These are phyloP conservation scores for Amanita rimosa DNA, from an alignment of 768 basidiomycete genomes.

Conservation along the genomic window DNA sequence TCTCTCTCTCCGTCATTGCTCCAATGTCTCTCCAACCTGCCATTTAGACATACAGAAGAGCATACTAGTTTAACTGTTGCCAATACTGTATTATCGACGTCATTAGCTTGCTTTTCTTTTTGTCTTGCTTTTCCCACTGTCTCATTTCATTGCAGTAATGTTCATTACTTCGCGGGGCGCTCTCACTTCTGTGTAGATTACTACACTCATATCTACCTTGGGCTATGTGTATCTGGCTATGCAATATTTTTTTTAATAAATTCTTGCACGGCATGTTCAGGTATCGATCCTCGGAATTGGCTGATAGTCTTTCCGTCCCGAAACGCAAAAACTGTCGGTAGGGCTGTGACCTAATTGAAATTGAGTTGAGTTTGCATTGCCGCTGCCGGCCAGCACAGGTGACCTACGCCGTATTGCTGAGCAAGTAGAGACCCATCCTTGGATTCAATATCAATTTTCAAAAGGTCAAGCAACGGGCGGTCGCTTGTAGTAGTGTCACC, in stretches of 20 bases:
- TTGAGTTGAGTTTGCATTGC: background rate
- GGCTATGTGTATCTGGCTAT: background rate
- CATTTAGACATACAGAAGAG: background rate
- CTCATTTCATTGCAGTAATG: conserved; percentile 3
- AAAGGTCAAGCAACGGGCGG: conserved; percentile 51
- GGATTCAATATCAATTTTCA: conserved; percentile 55
- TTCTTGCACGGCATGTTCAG: conserved; percentile 28
- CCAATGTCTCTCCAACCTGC: background rate
- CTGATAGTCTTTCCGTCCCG: conserved; percentile 45
- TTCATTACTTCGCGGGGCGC: no score
- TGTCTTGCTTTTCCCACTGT: background rate
- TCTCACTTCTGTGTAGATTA: conserved; percentile 6
- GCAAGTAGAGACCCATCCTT: conserved; percentile 45
- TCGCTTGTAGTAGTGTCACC: conserved; percentile 32
- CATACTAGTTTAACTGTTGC: background rate
- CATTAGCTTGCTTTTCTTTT: background rate
- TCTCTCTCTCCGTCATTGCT: background rate
- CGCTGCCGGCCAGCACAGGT: background rate
- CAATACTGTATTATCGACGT: background rate
- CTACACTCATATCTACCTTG: background rate
- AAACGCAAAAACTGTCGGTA: conserved; percentile 80
- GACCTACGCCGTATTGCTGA: conserved; percentile 34
- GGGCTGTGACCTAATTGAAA: conserved; percentile 41
- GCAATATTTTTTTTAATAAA: conserved; percentile 32
- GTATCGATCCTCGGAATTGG: conserved; percentile 53